These are phyloP conservation scores for Amylostereum areolatum DNA, from an alignment of 1,284 basidiomycete species.

Conservation along the genomic window DNA sequence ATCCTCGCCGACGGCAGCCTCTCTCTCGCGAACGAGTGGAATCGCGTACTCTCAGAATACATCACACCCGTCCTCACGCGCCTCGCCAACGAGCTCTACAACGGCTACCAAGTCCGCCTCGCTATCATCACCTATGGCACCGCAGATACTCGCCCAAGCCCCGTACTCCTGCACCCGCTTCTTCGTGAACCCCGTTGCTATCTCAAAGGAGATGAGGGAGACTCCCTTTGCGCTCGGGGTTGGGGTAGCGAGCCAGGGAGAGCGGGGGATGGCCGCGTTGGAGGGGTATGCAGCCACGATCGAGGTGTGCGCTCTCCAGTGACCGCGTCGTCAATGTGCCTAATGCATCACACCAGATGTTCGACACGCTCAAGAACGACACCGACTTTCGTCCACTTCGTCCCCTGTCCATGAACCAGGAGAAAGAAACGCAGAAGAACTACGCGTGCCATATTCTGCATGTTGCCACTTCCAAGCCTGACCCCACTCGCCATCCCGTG, in stretches of 20 bases:
- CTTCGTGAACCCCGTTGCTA: slow-evolving; percentile 37
- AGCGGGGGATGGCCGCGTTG: slow-evolving; percentile 59
- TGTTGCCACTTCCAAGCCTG: slow-evolving; percentile 50
- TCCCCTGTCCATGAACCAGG: slow-evolving; percentile 9
- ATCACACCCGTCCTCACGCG: slow-evolving; percentile 47
- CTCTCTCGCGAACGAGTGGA: slow-evolving; percentile 50
- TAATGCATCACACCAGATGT: slow-evolving; percentile 34
- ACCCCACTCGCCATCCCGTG: slow-evolving; percentile 45
- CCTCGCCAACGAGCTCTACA: slow-evolving; percentile 35
- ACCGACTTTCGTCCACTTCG: slow-evolving; percentile 15
- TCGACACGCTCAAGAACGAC: slow-evolving; percentile 37
- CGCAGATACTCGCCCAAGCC: slow-evolving; percentile 43
- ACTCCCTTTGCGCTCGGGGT: slow-evolving; percentile 44
- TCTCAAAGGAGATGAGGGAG: slow-evolving; percentile 43
- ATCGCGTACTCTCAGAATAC: slow-evolving; percentile 40
- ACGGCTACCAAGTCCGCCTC: slow-evolving; percentile 32
- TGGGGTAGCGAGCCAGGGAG: slow-evolving; percentile 46
- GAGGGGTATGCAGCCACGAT: slow-evolving; percentile 67
- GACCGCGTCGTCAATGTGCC: no score
- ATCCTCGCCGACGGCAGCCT: slow-evolving; percentile 63
- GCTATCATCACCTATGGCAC: slow-evolving; percentile 54
- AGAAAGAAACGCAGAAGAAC: slow-evolving; percentile 15
- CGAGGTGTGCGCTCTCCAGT: slow-evolving; percentile 38
- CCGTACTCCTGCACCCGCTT: slow-evolving; percentile 49
- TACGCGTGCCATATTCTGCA: slow-evolving; percentile 52